A percentile compares a stretch with the other conserved stretches of the same genome.
phyloP scores from a whole-genome alignment of 2,329 filamentous ascomycete genomes.

The Emericellopsis atlantica region DNA sequence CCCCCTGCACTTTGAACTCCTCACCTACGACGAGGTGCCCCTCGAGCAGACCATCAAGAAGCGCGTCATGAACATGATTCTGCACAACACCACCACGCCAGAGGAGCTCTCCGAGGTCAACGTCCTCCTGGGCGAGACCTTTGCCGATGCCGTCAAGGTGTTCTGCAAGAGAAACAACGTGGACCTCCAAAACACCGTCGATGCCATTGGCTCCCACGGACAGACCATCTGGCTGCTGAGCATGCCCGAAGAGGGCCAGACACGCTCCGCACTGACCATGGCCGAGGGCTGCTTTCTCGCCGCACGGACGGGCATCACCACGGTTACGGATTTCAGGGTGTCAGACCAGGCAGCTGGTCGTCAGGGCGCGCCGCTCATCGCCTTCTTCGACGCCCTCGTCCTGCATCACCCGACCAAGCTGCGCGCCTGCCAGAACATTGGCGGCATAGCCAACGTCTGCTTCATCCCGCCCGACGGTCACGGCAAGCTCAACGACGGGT shows the following conservation, averaged over 20 bases:
- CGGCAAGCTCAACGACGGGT: conserved; percentile 1
- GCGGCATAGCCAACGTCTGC: conserved; percentile 24
- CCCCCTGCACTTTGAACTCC: conserved; percentile 41
- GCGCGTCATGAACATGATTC: conserved; percentile 43
- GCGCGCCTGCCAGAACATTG: conserved; percentile 38
- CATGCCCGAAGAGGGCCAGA: conserved; percentile 33
- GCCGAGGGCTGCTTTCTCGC: conserved; percentile 43
- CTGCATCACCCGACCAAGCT: conserved; percentile 36
- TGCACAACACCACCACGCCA: conserved; percentile 37
- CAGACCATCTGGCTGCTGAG: conserved; percentile 44
- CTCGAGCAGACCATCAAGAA: conserved; percentile 40
- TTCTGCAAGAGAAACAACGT: conserved; percentile 21
- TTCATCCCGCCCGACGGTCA: conserved; percentile 1
- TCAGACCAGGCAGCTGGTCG: conserved; percentile 33
- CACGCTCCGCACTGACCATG: conserved; percentile 37
- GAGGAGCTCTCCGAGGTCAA: conserved; percentile 44
- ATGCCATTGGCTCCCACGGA: conserved; percentile 42
- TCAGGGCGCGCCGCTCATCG: conserved; percentile 35
- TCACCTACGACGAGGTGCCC: conserved; percentile 44
- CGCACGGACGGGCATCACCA: conserved; percentile 34
- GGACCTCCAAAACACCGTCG: conserved; percentile 25
- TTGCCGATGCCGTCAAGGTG: conserved; percentile 31
- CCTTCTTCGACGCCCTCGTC: conserved; percentile 35
- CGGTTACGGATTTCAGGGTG: conserved; percentile 37
- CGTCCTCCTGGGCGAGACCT: conserved; percentile 41